Evolutionary conservation across 2,329 filamentous ascomycete genomes (phyloP).

Genomic region (Onygenales sp.): DNA sequence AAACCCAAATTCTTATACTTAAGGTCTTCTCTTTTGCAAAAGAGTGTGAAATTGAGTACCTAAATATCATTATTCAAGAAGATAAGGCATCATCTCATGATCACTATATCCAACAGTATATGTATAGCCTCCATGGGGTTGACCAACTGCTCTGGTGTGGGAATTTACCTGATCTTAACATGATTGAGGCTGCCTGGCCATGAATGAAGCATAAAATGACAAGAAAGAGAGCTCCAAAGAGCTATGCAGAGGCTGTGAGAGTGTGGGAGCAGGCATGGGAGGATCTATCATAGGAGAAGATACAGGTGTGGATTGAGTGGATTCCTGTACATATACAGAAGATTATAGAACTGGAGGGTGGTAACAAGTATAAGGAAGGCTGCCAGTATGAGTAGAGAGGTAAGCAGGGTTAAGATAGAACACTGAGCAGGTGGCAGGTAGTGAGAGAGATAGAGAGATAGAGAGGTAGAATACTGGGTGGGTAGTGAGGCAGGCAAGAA

Average conservation of each 20-base stretch:
- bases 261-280: constrained; percentile 7
- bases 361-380: neutral
- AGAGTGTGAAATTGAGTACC: neutral
- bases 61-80: neutral
- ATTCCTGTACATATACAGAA: constrained; percentile 1
- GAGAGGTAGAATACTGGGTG: too few relatives aligned
- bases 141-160: neutral
- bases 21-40: neutral
- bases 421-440: too few relatives aligned
- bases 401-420: too few relatives aligned
- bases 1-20: neutral
- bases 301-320: constrained; percentile 12
- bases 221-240: constrained; percentile 1
- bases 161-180: constrained; percentile 8
- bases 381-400: too few relatives aligned
- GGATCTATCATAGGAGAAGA: constrained; percentile 7
- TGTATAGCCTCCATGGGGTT: neutral
- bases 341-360: neutral
- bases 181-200: constrained; percentile 11
- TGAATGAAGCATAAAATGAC: constrained; percentile 10
- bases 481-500: too few relatives aligned
- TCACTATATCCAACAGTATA: neutral
- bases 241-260: neutral
- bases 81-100: neutral
- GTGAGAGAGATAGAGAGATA: too few relatives aligned